Percentiles rank a stretch among this genome's conserved stretches.
These are phyloP conservation scores for Paraglomus brasilianum DNA, from an alignment of 192 early-diverging fungal species.

Conservation along the genomic window DNA sequence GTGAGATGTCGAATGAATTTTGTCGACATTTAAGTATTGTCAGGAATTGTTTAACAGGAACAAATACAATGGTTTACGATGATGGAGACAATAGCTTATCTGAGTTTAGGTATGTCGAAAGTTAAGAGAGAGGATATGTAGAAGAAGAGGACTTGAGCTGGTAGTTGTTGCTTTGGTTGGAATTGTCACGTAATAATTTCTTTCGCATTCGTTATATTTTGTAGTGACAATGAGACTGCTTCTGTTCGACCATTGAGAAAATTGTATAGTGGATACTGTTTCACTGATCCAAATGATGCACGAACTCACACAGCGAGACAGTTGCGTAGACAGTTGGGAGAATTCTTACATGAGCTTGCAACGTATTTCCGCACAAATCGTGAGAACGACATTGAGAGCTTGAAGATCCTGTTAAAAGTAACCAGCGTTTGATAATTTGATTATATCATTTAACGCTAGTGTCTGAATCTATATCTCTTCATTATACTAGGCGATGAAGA, in stretches of 20 bases:
- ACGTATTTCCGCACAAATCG: constrained; percentile 47
- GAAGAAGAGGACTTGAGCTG: neutral
- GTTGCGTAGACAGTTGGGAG: constrained; percentile 56
- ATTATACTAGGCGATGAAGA: constrained; percentile 36
- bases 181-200: constrained; percentile 12
- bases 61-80: constrained; percentile 50
- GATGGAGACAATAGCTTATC: constrained; percentile 46
- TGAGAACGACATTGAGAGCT: constrained; percentile 78
- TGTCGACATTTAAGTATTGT: constrained; percentile 49
- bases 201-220: constrained; percentile 1
- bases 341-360: constrained; percentile 52
- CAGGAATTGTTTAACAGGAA: constrained; percentile 56
- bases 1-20: constrained; percentile 51
- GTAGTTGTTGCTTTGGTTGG: neutral
- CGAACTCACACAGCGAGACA: constrained; percentile 45
- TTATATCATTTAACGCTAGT: neutral
- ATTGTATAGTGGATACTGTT: constrained; percentile 66
- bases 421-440: neutral
- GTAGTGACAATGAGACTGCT: constrained; percentile 41
- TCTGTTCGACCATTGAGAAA: constrained; percentile 40
- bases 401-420: constrained; percentile 65
- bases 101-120: constrained; percentile 36
- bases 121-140: constrained; percentile 22
- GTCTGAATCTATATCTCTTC: neutral
- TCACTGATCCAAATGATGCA: constrained; percentile 55